phyloP scores from a whole-genome alignment of 192 early-diverging fungal species.

The Pilobolus umbonatus region DNA sequence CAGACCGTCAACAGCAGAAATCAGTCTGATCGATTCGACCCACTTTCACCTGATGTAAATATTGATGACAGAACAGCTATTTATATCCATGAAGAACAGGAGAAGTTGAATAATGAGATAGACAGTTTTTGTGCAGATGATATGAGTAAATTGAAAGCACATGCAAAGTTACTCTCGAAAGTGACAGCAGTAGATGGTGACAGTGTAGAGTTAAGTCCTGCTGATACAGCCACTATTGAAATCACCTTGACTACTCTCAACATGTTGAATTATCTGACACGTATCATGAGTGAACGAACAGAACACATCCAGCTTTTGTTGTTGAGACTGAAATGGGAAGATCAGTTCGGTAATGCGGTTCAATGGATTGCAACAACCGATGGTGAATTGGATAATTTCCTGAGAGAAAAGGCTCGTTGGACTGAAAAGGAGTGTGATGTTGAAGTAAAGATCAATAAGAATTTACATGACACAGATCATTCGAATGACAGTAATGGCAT shows the following conservation, averaged over 20 bases:
- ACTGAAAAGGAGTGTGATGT: slow-evolving; percentile 17
- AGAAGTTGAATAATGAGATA: slow-evolving; percentile 28
- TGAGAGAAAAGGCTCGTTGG: slow-evolving; percentile 23
- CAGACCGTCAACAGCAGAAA: slow-evolving; percentile 18
- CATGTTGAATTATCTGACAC: slow-evolving; percentile 26
- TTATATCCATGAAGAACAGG: slow-evolving; percentile 24
- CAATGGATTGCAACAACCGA: slow-evolving; percentile 18
- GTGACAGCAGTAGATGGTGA: not conserved
- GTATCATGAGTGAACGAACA: slow-evolving; percentile 19
- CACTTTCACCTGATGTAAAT: slow-evolving; percentile 1
- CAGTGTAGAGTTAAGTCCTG: slow-evolving; percentile 23
- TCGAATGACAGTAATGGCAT: not conserved
- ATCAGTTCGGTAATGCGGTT: slow-evolving; percentile 21
- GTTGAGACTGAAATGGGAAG: slow-evolving; percentile 36
- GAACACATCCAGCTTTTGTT: slow-evolving; percentile 16
- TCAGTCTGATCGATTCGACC: slow-evolving; percentile 19
- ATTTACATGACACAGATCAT: not conserved
- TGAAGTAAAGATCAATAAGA: too few relatives aligned
- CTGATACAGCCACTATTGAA: slow-evolving; percentile 36
- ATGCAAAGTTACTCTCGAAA: slow-evolving; percentile 28
- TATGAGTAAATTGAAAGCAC: slow-evolving; percentile 30
- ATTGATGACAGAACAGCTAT: slow-evolving; percentile 7
- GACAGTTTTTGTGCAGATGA: slow-evolving; percentile 35
- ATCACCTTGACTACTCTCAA: slow-evolving; percentile 33
- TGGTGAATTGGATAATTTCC: slow-evolving; percentile 23